Conservation (phyloP, 129 eudicot species). For the Flaveria trinervia region DNA sequence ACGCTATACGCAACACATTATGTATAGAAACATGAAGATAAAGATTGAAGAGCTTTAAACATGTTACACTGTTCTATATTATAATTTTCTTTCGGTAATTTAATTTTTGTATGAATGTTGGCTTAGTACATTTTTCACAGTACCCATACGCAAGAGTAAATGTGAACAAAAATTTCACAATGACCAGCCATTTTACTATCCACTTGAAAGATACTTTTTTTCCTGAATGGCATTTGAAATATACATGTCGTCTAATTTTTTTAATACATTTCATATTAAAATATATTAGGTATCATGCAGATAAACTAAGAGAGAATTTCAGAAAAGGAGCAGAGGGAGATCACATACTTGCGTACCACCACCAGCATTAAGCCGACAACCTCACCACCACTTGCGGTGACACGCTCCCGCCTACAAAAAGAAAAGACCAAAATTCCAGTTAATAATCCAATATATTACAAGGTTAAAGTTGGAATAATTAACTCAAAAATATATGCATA, state of each 20-base stretch:
- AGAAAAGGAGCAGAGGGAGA: conserved; percentile 1
- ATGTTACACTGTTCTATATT: background rate
- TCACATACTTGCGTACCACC: conserved; percentile 87
- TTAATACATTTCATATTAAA: background rate
- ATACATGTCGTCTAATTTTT: background rate
- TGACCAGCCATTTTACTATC: background rate
- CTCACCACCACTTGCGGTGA: conserved; percentile 93
- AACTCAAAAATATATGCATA: conserved; percentile 5
- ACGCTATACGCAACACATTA: background rate
- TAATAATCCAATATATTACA: background rate
- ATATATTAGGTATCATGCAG: background rate
- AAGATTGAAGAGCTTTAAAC: background rate
- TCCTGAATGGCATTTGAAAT: background rate
- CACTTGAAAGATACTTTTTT: background rate
- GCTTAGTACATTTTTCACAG: background rate
- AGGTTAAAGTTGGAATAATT: conserved; percentile 11
- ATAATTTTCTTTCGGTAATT: conserved; percentile 14
- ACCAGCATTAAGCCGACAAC: conserved; percentile 96
- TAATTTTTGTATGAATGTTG: background rate
- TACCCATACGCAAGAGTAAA: background rate
- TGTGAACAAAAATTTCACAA: background rate
- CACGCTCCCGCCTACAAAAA: conserved; percentile 77
- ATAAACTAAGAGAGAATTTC: background rate
- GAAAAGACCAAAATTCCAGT: conserved; percentile 8
- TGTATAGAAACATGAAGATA: background rate